Evolutionary conservation across 2,329 filamentous ascomycete species (phyloP).

Genomic region (Cladophialophora immunda): DNA sequence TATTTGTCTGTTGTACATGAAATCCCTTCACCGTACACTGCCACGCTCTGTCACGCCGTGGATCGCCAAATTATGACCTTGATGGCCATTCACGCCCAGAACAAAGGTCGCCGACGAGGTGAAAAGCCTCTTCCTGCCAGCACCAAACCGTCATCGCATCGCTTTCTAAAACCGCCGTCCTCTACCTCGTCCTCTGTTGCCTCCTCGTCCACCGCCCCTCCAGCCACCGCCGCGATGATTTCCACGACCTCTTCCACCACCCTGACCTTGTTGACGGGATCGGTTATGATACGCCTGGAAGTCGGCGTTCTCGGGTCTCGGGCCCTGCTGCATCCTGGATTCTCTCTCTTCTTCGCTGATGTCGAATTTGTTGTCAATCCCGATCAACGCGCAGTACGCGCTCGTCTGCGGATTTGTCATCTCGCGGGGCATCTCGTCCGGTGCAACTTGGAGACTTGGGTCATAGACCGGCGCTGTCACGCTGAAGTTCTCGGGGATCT

Average conservation of each 20-base stretch:
- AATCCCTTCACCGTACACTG: neutral
- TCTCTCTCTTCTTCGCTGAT: constrained; percentile 75
- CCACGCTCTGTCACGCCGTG: neutral
- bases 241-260: constrained; percentile 36
- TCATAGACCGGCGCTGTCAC: constrained; percentile 78
- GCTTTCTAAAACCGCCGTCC: constrained; percentile 11
- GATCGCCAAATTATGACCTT: neutral
- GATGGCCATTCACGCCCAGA: neutral
- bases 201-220: constrained; percentile 31
- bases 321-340: constrained; percentile 66
- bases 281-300: constrained; percentile 29
- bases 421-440: constrained; percentile 74
- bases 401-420: constrained; percentile 87
- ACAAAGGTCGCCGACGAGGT: no score
- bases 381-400: constrained; percentile 80
- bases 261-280: constrained; percentile 35
- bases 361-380: constrained; percentile 78
- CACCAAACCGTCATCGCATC: neutral
- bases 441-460: constrained; percentile 63
- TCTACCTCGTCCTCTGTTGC: constrained; percentile 28
- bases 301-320: constrained; percentile 54
- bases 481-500: constrained; percentile 80
- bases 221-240: constrained; percentile 26
- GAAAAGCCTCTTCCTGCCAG: no score
- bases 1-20: neutral